Base-by-base conservation (phyloP, 176 grass and related monocot genomes). In the Alopecurus myosuroides region DNA sequence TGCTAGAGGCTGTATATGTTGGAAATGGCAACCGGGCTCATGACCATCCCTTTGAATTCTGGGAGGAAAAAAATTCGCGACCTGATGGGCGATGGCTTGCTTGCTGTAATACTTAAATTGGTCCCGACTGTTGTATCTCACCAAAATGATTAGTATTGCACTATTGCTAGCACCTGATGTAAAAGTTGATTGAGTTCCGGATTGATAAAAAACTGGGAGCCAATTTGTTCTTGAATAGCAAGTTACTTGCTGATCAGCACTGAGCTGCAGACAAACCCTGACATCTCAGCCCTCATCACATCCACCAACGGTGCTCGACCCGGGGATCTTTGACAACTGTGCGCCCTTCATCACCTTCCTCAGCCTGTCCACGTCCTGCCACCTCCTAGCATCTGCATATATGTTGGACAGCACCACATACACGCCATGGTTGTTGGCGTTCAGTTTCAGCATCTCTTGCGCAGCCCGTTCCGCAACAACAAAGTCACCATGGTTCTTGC, bases 1-100 rank as follows among this genome's bases (percentile, higher is more conserved):
- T 90, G 82, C 73, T 95, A 91, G 83, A 31, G 33, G 70, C 53
- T 42, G 58, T 67, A 53, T 77, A 26, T 22, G 51, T 22, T 19
- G 60, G 22, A 56, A 31, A 53, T 84, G 45, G 76, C 19, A 44
- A 80, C n/a, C 35, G n/a, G 28, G 78, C 40, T 85, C 19, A 34
- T 84, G 53, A 40, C 83, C 26, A 55, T 86, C 31, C 76, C 85
- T 72, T 77, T 82, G 64, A 78, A 44, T 84, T 41, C 46, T 85
- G 31, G 15, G 71, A 85, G 52, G 39, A n/a, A 40, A 18, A n/a
- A n/a, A n/a, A n/a, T 77, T 52, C 48, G 6, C 33, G 33, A 28
- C 33, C 66, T 41, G 68, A 0, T 58, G 56, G n/a, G 1, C 0
- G 1, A 19, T 29, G 41, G 23, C 1, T 14, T 22, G 44, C 44